Evolutionary conservation across 768 basidiomycete species (phyloP).

Genomic region (Phaeotremella skinneri): DNA sequence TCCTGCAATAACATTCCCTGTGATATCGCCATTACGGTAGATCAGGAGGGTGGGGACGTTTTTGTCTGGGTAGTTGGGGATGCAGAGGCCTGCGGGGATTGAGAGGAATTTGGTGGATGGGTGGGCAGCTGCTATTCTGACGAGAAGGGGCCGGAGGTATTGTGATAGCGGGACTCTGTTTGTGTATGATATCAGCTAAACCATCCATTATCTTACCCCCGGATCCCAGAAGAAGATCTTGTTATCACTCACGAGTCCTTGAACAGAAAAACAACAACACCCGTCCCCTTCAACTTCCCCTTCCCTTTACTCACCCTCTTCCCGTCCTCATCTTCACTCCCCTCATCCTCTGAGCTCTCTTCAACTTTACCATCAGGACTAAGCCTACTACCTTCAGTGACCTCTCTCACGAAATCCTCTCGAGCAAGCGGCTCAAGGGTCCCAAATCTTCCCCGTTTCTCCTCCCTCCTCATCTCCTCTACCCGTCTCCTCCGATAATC

Average conservation of each 20-base stretch:
- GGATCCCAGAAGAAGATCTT: too few species aligned
- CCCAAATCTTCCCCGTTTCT: conserved; percentile 68
- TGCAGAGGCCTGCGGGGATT: conserved; percentile 91
- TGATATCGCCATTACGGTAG: conserved; percentile 87
- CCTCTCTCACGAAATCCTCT: conserved; percentile 90
- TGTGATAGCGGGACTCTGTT: conserved; percentile 75
- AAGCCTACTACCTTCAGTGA: conserved; percentile 86
- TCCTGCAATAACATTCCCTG: conserved; percentile 77
- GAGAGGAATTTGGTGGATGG: conserved; percentile 94
- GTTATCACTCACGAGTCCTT: conserved; percentile 77
- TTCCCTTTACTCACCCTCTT: conserved; percentile 12
- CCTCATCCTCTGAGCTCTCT: conserved; percentile 52
- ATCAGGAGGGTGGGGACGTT: conserved; percentile 88
- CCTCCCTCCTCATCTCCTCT: conserved; percentile 61
- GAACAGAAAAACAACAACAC: conserved; percentile 90
- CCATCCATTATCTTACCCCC: too few species aligned
- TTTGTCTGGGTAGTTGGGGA: conserved; percentile 89
- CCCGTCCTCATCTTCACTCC: conserved; percentile 28
- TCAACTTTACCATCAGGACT: conserved; percentile 60
- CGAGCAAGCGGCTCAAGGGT: conserved; percentile 81
- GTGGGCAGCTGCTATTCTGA: conserved; percentile 71
- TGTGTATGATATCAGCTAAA: neutral
- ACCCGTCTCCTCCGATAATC: conserved; percentile 65
- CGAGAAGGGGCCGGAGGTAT: conserved; percentile 67
- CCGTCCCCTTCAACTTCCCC: conserved; percentile 62